Conservation (phyloP, 169 alveolate species). For the Eimeria tenella region DNA sequence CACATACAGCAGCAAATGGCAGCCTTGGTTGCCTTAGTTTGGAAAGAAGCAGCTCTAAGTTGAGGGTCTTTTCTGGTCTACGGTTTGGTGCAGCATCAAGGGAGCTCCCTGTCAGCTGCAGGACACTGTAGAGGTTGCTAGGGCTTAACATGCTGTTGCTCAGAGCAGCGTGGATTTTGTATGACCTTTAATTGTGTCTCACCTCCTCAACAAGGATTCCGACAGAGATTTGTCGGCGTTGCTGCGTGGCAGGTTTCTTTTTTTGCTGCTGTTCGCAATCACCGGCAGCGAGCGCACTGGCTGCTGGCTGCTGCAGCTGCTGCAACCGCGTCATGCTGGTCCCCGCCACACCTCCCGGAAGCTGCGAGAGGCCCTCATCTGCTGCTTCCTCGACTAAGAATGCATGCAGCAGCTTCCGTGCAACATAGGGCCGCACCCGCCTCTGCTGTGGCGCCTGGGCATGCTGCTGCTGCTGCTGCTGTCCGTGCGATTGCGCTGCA, state of each 20-base stretch:
- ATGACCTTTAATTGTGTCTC: background rate
- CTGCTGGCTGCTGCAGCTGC: slow-evolving; percentile 28
- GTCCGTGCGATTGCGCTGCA: background rate
- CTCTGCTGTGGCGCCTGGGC: slow-evolving; percentile 13
- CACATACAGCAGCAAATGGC: background rate
- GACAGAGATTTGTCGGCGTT: slow-evolving; percentile 40
- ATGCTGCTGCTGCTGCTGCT: slow-evolving; percentile 71
- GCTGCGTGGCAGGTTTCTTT: background rate
- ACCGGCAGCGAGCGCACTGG: slow-evolving; percentile 10
- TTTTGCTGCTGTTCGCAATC: slow-evolving; percentile 25
- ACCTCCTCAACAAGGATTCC: slow-evolving; percentile 49
- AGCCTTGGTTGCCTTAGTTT: background rate
- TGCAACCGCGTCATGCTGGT: slow-evolving; percentile 14
- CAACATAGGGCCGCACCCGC: slow-evolving; percentile 47
- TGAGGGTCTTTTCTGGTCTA: background rate
- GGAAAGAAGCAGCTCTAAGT: background rate
- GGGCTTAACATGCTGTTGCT: background rate
- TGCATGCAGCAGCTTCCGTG: slow-evolving; percentile 55
- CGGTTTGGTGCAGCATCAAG: slow-evolving; percentile 4
- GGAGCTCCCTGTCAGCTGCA: background rate
- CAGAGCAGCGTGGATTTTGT: background rate
- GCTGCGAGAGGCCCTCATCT: slow-evolving; percentile 44
- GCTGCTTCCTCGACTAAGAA: slow-evolving; percentile 58
- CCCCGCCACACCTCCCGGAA: slow-evolving; percentile 16
- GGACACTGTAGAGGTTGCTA: background rate